Percentiles rank a stretch among this genome's conserved stretches.
Evolutionary conservation across 2,329 filamentous ascomycete genomes (phyloP).

Genomic region (Fusarium tupiense): DNA sequence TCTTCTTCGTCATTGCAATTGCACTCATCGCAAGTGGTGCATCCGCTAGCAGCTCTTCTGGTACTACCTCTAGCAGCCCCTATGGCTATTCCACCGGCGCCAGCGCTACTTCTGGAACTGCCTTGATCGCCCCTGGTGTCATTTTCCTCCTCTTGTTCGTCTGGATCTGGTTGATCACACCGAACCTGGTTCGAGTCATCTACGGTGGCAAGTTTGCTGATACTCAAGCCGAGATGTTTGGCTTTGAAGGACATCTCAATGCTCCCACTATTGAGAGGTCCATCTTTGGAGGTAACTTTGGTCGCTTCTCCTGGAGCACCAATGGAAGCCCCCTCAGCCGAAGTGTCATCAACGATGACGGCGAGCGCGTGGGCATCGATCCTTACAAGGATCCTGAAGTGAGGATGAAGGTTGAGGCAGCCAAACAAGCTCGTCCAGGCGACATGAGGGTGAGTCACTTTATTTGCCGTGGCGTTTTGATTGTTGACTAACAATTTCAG

Average conservation of each 20-base stretch:
- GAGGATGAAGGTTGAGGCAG: slow-evolving; percentile 39
- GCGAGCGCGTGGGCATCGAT: slow-evolving; percentile 43
- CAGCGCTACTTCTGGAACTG: neutral
- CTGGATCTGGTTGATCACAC: slow-evolving; percentile 37
- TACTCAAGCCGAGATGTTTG: slow-evolving; percentile 46
- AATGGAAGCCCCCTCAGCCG: slow-evolving; percentile 43
- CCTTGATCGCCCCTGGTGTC: slow-evolving; percentile 31
- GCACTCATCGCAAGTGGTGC: slow-evolving; percentile 29
- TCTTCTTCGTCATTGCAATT: slow-evolving; percentile 35
- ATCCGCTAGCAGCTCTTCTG: neutral
- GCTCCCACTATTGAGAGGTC: slow-evolving; percentile 43
- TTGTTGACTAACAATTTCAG: slow-evolving; percentile 16
- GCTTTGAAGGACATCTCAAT: slow-evolving; percentile 47
- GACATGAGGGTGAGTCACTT: slow-evolving; percentile 40
- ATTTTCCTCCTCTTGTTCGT: slow-evolving; percentile 40
- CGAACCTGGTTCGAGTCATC: slow-evolving; percentile 39
- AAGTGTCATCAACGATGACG: slow-evolving; percentile 39
- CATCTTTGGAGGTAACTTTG: slow-evolving; percentile 46
- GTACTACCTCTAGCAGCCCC: neutral
- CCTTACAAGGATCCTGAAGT: slow-evolving; percentile 40
- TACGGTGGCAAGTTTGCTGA: slow-evolving; percentile 46
- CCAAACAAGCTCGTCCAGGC: slow-evolving; percentile 41
- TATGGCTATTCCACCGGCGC: neutral
- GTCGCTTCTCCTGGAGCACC: slow-evolving; percentile 43
- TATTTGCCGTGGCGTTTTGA: too few relatives aligned